These are phyloP conservation scores for Inga oerstediana DNA, from an alignment of 306 rosid genomes.

Conservation along the genomic window DNA sequence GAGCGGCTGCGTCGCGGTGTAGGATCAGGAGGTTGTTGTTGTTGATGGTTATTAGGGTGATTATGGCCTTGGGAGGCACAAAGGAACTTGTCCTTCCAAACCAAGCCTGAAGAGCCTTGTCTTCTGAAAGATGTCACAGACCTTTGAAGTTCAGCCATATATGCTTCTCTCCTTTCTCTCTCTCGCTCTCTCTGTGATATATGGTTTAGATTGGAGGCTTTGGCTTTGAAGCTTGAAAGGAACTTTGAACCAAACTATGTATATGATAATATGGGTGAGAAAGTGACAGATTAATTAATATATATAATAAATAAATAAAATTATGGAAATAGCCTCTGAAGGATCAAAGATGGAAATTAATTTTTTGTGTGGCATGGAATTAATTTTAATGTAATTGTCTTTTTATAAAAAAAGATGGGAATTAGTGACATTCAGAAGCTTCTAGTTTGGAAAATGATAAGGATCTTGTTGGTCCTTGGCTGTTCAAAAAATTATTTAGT, in stretches of 20 bases:
- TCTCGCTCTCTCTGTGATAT: conserved; percentile 2
- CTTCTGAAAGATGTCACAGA: conserved; percentile 57
- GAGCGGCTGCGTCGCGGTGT: conserved; percentile 20
- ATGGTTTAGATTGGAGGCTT: not conserved
- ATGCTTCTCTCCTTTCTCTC: not conserved
- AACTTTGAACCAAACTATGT: not conserved
- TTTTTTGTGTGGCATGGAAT: too few species aligned
- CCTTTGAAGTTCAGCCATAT: conserved; percentile 51
- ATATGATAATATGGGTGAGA: not conserved
- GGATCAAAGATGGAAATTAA: not conserved
- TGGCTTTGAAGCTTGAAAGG: not conserved
- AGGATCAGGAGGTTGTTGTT: not conserved
- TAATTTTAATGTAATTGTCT: too few species aligned
- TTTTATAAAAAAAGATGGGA: not conserved
- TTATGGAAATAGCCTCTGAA: not conserved
- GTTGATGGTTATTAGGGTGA: not conserved
- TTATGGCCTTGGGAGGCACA: not conserved
- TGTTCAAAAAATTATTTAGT: not conserved
- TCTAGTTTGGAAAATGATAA: not conserved
- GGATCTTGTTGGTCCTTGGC: not conserved
- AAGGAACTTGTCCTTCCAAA: conserved; percentile 56
- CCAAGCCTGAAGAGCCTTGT: conserved; percentile 59
- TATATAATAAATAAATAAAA: too few species aligned
- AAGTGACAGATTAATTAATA: not conserved
- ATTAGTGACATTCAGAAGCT: not conserved